These are phyloP conservation scores for Aspergillus eucalypticola DNA, from an alignment of 2,329 filamentous ascomycete species.

Conservation along the genomic window DNA sequence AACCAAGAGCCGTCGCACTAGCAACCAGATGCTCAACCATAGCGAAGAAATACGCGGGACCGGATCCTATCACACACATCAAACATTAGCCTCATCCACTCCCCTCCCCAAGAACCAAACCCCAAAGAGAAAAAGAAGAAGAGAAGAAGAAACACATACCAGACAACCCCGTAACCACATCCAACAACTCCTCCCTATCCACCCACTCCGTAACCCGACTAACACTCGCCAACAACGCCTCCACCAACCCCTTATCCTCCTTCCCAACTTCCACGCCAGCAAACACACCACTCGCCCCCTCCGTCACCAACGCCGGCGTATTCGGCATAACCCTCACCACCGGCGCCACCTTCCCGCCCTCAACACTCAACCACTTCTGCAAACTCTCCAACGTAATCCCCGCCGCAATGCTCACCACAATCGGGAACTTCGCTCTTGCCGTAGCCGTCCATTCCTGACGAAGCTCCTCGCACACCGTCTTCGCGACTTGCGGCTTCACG, in stretches of 20 bases:
- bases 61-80: slow-evolving; percentile 28
- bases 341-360: slow-evolving; percentile 27
- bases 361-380: slow-evolving; percentile 30
- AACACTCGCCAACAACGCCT: slow-evolving; percentile 30
- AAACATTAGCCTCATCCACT: neutral
- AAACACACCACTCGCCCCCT: slow-evolving; percentile 35
- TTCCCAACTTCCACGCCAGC: slow-evolving; percentile 28
- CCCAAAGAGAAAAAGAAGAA: too few species aligned
- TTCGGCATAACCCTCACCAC: slow-evolving; percentile 41
- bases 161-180: slow-evolving; percentile 40
- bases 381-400: slow-evolving; percentile 36
- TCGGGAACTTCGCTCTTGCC: slow-evolving; percentile 24
- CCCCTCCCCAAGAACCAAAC: too few species aligned
- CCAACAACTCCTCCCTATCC: slow-evolving; percentile 34
- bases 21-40: slow-evolving; percentile 39
- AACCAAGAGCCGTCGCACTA: slow-evolving; percentile 34
- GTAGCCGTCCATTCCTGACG: slow-evolving; percentile 26
- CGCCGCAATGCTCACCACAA: slow-evolving; percentile 38
- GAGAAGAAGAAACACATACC: slow-evolving; percentile 27
- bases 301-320: slow-evolving; percentile 35
- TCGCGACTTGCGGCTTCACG: slow-evolving; percentile 38
- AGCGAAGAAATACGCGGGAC: slow-evolving; percentile 40
- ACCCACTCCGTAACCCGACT: slow-evolving; percentile 40
- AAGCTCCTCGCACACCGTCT: slow-evolving; percentile 36
- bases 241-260: slow-evolving; percentile 34